These are phyloP conservation scores for Myxozyma udenii DNA, from an alignment of 805 yeast genomes.

Conservation along the genomic window DNA sequence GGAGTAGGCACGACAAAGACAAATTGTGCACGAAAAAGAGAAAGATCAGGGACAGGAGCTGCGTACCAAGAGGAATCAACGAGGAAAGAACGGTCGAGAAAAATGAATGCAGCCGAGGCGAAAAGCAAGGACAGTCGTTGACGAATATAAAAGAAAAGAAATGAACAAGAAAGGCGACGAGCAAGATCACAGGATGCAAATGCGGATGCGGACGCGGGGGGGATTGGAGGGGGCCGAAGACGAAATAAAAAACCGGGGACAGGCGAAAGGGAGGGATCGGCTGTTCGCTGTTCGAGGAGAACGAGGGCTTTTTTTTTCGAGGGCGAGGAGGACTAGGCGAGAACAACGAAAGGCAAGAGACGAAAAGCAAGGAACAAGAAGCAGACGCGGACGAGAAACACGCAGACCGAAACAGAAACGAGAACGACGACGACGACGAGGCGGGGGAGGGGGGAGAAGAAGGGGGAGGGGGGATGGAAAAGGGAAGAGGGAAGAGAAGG, in stretches of 20 bases:
- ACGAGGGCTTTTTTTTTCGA: neutral
- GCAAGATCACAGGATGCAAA: too few relatives aligned
- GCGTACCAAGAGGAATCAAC: too few relatives aligned
- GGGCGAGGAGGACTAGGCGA: neutral
- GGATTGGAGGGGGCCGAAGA: neutral
- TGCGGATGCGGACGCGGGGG: too few relatives aligned
- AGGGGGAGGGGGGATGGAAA: slow-evolving; percentile 1
- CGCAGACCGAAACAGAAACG: slow-evolving; percentile 9
- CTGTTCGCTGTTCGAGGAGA: neutral
- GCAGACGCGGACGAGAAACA: slow-evolving; percentile 5
- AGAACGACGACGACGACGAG: slow-evolving; percentile 1
- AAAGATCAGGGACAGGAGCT: too few relatives aligned
- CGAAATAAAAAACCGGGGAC: neutral
- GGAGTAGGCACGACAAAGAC: too few relatives aligned
- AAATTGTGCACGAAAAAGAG: too few relatives aligned
- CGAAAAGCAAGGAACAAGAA: neutral
- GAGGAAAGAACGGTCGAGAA: too few relatives aligned
- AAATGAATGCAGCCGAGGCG: too few relatives aligned
- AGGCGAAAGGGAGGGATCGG: neutral
- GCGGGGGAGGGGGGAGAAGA: neutral
- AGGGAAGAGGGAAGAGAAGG: slow-evolving; percentile 1
- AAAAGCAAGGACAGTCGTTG: too few relatives aligned
- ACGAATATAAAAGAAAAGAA: too few relatives aligned
- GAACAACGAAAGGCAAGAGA: neutral
- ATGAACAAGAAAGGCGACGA: too few relatives aligned